Conservation (phyloP, 257 asterid species). For the Salvia splendens region DNA sequence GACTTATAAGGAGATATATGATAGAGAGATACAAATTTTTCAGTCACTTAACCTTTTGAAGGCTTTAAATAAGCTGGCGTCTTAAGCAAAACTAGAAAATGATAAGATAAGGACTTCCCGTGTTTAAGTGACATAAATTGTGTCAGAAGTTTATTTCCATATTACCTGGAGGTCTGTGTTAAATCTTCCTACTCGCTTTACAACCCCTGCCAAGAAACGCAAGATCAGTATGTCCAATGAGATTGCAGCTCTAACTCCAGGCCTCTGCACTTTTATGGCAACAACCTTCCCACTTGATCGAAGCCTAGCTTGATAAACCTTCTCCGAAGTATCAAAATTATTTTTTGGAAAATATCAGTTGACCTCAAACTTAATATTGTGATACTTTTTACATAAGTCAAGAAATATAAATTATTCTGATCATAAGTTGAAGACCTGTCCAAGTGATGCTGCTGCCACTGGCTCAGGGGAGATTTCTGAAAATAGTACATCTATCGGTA, state of each 20-base stretch:
- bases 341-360: neutral
- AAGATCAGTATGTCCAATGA: slow-evolving; percentile 87
- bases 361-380: slow-evolving; percentile 24
- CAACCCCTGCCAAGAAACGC: slow-evolving; percentile 75
- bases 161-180: slow-evolving; percentile 94
- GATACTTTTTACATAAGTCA: neutral
- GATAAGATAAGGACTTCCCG: neutral
- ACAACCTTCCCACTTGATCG: slow-evolving; percentile 73
- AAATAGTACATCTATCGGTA: slow-evolving; percentile 75
- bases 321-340: slow-evolving; percentile 33
- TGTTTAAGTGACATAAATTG: slow-evolving; percentile 7
- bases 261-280: slow-evolving; percentile 96
- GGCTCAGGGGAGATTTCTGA: slow-evolving; percentile 97
- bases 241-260: slow-evolving; percentile 97
- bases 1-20: slow-evolving; percentile 15
- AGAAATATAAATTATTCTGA: slow-evolving; percentile 17
- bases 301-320: slow-evolving; percentile 99
- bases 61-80: slow-evolving; percentile 24
- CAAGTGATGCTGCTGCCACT: slow-evolving; percentile 97
- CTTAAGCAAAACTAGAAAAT: slow-evolving; percentile 23
- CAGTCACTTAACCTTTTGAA: neutral
- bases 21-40: neutral
- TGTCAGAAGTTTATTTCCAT: slow-evolving; percentile 25
- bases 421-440: slow-evolving; percentile 56
- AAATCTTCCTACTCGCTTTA: slow-evolving; percentile 72